phyloP scores from a whole-genome alignment of 768 basidiomycete genomes.

The Boletus barrowsii region DNA sequence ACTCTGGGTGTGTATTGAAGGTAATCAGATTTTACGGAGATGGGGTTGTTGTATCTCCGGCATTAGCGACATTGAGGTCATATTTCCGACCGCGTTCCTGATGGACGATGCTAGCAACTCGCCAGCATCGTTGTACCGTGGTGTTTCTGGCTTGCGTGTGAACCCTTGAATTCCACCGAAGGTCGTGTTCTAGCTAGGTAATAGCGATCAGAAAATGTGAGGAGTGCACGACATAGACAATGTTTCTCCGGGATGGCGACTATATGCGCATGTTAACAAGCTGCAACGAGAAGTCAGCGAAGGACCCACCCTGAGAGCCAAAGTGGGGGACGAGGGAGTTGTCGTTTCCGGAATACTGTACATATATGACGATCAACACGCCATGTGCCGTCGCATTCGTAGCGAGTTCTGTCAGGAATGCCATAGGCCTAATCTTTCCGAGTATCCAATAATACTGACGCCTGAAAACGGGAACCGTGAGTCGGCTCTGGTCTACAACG shows the following conservation, averaged over 20 bases:
- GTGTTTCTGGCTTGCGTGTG: slow-evolving; percentile 61
- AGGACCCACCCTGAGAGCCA: slow-evolving; percentile 54
- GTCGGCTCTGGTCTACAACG: background rate
- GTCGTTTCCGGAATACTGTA: slow-evolving; percentile 61
- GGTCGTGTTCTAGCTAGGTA: slow-evolving; percentile 66
- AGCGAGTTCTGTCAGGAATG: slow-evolving; percentile 62
- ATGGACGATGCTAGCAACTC: slow-evolving; percentile 63
- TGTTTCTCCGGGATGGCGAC: slow-evolving; percentile 52
- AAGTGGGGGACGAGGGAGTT: slow-evolving; percentile 61
- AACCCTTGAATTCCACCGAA: slow-evolving; percentile 79
- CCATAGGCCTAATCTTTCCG: slow-evolving; percentile 47
- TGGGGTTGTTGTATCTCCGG: slow-evolving; percentile 35
- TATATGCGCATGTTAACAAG: slow-evolving; percentile 20
- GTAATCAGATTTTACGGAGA: slow-evolving; percentile 38
- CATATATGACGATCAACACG: slow-evolving; percentile 49
- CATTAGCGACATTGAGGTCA: slow-evolving; percentile 31
- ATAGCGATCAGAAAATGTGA: background rate
- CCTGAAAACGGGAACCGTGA: slow-evolving; percentile 19
- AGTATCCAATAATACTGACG: background rate
- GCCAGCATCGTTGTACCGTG: slow-evolving; percentile 57
- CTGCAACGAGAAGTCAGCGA: background rate
- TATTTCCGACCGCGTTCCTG: slow-evolving; percentile 66
- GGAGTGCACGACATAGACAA: background rate
- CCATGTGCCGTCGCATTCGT: slow-evolving; percentile 52
- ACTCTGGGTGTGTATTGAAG: background rate